Base-by-base conservation (phyloP, 495 filamentous ascomycete genomes). In the Oleoguttula mirabilis region DNA sequence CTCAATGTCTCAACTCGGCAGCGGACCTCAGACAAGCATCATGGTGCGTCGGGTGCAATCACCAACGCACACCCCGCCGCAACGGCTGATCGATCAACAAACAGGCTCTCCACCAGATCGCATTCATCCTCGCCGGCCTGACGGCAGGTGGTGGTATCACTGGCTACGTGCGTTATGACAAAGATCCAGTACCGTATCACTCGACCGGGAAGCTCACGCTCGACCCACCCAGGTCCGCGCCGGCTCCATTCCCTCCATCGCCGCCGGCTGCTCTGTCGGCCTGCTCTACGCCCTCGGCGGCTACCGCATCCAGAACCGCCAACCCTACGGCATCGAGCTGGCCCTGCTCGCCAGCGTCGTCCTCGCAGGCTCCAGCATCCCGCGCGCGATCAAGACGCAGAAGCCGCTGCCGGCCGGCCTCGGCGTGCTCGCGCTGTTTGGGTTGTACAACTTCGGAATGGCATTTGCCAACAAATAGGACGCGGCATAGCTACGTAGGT, bases 141-240 rank as follows among this genome's bases (percentile, higher is more conserved):
- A 94, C 86, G 47, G 85, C 85, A 36, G 67, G 80, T 32, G 90
- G 90, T 50, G 90, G 90, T 45, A 77, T 78, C 39, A 80, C 82
- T 52, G 90, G 90, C 56, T 98, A 80, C 62, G 66, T 69, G 23
- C n/a, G n/a, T n/a, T n/a, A n/a, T 11, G 23, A 10, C 4, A 4
- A n/a, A n/a, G n/a, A n/a, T n/a, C n/a, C n/a, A n/a, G n/a, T n/a
- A n/a, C n/a, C n/a, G n/a, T n/a, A n/a, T n/a, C n/a, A n/a, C n/a
- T n/a, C n/a, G n/a, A n/a, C n/a, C n/a, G n/a, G n/a, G n/a, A n/a
- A n/a, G n/a, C n/a, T n/a, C n/a, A n/a, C 23, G 4, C 38, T 28
- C 38, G 3, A 15, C 4, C n/a, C 25, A 28, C 7, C 25, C 14
- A 43, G 28, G 21, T 35, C 21, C 79, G 78, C 55, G 90, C 86